Evolutionary conservation across 306 rosid genomes (phyloP), one percentile per base, ranked within the genome.

Genomic region (Cicer arietinum): DNA sequence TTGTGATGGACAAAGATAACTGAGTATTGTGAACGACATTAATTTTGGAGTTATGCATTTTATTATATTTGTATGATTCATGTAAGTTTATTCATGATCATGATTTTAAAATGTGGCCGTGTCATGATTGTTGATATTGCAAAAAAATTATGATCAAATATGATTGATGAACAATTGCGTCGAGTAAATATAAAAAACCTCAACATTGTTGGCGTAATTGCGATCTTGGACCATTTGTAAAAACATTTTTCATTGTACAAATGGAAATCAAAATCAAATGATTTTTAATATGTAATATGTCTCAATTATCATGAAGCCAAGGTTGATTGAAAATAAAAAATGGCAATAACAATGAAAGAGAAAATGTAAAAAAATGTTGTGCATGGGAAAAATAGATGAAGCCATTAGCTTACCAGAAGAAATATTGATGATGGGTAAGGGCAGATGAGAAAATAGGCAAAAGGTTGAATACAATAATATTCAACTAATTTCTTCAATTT

Each of bases 331-430:
- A 30, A 60, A 35, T 60, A 20, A 54, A n/a, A 46, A 53, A 53
- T 8, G 13, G 35, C 9, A 50, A 50, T 50, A 50, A 50, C n/a
- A 22, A 57, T 57, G 62, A 60, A 60, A 11, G 6, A 59, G 45
- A 60, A 60, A 60, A 60, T 60, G 37, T 13, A 13, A 60, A 35
- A 51, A 7, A 60, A 60, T 60, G 20, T 10, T 14, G 3, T 60
- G 45, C 45, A 60, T 60, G 67, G 4, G 20, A 35, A 60, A 35
- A 12, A 60, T 60, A 13, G 67, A 7, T 22, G 1, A 25, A 25
- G 16, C 16, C 41, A 58, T 58, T 58, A 58, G 2, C 44, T 60
- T 60, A 60, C 67, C 67, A 35, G 45, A 39, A 60, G 45, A 39
- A 60, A 7, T 16, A 40, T 60, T 60, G 45, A 37, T 35, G 45